Conservation (phyloP, 2,329 filamentous ascomycete species). For the Stemphylium beticola region DNA sequence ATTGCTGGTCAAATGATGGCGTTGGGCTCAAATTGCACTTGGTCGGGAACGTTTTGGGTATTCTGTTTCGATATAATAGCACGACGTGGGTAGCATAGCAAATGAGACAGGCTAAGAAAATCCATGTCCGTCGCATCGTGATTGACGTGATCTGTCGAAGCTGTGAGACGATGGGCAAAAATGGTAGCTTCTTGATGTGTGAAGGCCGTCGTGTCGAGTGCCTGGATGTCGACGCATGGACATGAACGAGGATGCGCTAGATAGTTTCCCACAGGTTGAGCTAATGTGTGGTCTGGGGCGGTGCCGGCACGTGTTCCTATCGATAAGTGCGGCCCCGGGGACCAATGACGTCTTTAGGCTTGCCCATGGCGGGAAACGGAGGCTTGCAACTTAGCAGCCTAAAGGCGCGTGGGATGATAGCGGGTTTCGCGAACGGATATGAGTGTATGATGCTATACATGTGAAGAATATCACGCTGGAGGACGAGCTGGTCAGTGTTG, state of each 20-base stretch:
- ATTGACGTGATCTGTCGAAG: background rate
- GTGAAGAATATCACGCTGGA: background rate
- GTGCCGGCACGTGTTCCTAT: constrained; percentile 8
- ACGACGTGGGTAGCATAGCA: constrained; percentile 13
- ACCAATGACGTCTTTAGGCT: constrained; percentile 16
- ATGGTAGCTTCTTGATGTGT: too few species aligned
- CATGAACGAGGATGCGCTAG: constrained; percentile 3
- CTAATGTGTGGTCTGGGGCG: too few species aligned
- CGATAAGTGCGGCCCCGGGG: constrained; percentile 12
- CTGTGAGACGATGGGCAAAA: background rate
- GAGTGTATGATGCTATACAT: background rate
- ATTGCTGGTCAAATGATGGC: constrained; percentile 8
- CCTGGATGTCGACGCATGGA: constrained; percentile 2
- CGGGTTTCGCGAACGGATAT: background rate
- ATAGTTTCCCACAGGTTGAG: background rate
- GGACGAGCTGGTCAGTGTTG: background rate
- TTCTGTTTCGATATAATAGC: constrained; percentile 14
- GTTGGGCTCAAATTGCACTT: constrained; percentile 33
- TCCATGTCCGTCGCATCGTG: background rate
- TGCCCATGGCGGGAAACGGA: background rate
- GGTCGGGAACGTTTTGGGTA: constrained; percentile 18
- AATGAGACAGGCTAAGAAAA: constrained; percentile 3
- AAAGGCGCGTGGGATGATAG: constrained; percentile 9
- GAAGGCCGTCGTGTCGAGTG: background rate
- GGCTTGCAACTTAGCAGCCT: constrained; percentile 2